A percentile compares a stretch with the other conserved stretches of the same genome.
Evolutionary conservation across 2,329 filamentous ascomycete genomes (phyloP).

Genomic region (Taxawa tesnikishii): DNA sequence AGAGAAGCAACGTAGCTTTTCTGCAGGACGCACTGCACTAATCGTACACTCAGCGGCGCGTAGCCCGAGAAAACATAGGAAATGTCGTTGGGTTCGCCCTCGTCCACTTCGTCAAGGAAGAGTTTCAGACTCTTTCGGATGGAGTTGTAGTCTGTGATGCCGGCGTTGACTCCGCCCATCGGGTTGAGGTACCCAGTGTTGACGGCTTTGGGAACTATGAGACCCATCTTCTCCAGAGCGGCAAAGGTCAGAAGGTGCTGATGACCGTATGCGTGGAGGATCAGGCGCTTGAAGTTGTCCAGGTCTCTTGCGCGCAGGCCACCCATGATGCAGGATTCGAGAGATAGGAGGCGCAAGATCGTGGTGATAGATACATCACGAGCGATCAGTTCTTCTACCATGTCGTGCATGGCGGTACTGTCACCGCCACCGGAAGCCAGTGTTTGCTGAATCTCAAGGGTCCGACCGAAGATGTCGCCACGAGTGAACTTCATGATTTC

Average conservation of each 20-base stretch:
- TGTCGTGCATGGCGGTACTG: conserved; percentile 67
- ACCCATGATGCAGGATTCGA: conserved; percentile 82
- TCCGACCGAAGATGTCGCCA: conserved; percentile 75
- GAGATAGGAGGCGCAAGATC: conserved; percentile 72
- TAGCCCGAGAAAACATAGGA: conserved; percentile 98
- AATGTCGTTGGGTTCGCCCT: conserved; percentile 85
- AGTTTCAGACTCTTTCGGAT: conserved; percentile 76
- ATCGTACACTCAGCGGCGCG: conserved; percentile 77
- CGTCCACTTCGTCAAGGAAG: conserved; percentile 93
- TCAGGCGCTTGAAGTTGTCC: conserved; percentile 75
- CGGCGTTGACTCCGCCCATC: conserved; percentile 45
- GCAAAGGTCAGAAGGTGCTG: conserved; percentile 86
- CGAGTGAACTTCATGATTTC: conserved; percentile 91
- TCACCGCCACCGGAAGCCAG: conserved; percentile 83
- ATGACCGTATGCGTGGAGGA: conserved; percentile 87
- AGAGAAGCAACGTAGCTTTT: conserved; percentile 65
- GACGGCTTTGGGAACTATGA: conserved; percentile 61
- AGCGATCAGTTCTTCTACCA: conserved; percentile 88
- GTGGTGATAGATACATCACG: conserved; percentile 71
- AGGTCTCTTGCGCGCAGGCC: conserved; percentile 82
- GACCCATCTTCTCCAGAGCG: conserved; percentile 76
- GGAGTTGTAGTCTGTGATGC: conserved; percentile 66
- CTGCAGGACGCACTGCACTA: conserved; percentile 86
- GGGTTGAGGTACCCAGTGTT: conserved; percentile 73
- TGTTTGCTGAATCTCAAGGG: conserved; percentile 91